Base-by-base conservation (phyloP, 108 stramenopile species). In the Aurantiochytrium sp. region DNA sequence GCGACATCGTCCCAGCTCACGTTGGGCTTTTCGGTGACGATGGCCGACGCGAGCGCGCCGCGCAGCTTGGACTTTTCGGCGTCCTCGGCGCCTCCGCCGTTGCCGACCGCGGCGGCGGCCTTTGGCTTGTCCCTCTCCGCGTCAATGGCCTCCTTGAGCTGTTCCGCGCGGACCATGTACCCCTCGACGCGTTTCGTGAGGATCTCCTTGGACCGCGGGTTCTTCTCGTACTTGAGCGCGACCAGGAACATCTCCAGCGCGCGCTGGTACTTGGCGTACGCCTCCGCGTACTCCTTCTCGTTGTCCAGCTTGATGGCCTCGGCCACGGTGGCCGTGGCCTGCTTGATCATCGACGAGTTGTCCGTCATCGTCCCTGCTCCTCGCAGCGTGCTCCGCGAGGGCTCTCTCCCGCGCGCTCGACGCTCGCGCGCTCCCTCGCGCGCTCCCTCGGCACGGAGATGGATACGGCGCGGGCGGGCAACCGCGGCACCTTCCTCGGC, bases 81-180 rank as follows among this genome's bases (percentile, higher is more conserved):
- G 58, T 87, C 87, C 8, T 94, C 90, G 73, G 93, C 94, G 57
- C 92, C 93, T 23, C 91, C 94, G 44, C 92, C 93, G 35, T 94
- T 94, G 25, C 64, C 64, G 29, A 91, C 93, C 10, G 76, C 89
- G 4, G 93, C 92, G 90, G n/a, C 95, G 44, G 72, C 51, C 51
- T 83, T 83, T 92, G 59, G 89, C 92, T 87, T 90, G 91, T 53
- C 94, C 94, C 88, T 60, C 87, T 89, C 90, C 42, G 89, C 73
- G 5, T 93, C 88, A 49, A 94, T 60, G 6, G 90, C 88, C 93
- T 96, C 95, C 44, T 97, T 94, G 53, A 99, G 92, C 83, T 97
- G 97, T 92, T 99, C 99, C 4, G 99, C 99, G 35, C 99, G 96
- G 71, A 97, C 96, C 98, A 99, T 97, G 94, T 99, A 99, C 2